Base-by-base conservation (phyloP, 768 basidiomycete genomes). In the Amanita molliuscula region DNA sequence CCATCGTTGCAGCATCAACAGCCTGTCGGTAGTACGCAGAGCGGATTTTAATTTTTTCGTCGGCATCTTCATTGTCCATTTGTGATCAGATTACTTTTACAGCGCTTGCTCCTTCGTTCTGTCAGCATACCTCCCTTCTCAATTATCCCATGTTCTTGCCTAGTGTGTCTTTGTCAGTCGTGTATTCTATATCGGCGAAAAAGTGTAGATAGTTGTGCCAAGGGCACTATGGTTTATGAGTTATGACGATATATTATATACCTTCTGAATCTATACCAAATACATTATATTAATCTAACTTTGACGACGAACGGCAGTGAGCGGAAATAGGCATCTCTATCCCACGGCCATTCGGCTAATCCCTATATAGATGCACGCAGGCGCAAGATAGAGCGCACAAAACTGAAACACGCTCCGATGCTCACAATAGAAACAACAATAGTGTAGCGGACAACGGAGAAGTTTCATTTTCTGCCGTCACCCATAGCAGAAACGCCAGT, bases 1-100 rank as follows among this genome's bases (percentile, higher is more conserved):
- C 79, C 79, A 11, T 73, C 75, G 31, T 56, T 78, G 48, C 77
- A 76, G 59, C 76, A 76, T 51, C 77, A 78, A 55, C 76, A 77
- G 56, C 64, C 67, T 13, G 72, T 76, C 23, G 72, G 73, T 20
- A 72, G 68, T 52, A 74, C 72, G 44, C 75, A 78, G 62, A 73
- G 69, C 56, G 73, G 76, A 44, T 78, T 77, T 67, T 79, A 52
- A 58, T 54, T 44, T 34, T 45, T 53, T 35, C 40, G 6, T 45
- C 33, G 44, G n/a, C 31, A 45, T 38, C 44, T 38, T 16, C 44
- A 38, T 21, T 18, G 11, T 38, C 9, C 40, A 35, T 50, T 50
- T 35, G 34, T 40, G 21, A 35, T 13, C 44, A 46, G 44, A 33
- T 46, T 46, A 46, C 16, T 20, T 10, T 13, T 29, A 18, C 4